Conservation (phyloP, 1,139 yeast genomes). For the Yamadazyma triangularis region DNA sequence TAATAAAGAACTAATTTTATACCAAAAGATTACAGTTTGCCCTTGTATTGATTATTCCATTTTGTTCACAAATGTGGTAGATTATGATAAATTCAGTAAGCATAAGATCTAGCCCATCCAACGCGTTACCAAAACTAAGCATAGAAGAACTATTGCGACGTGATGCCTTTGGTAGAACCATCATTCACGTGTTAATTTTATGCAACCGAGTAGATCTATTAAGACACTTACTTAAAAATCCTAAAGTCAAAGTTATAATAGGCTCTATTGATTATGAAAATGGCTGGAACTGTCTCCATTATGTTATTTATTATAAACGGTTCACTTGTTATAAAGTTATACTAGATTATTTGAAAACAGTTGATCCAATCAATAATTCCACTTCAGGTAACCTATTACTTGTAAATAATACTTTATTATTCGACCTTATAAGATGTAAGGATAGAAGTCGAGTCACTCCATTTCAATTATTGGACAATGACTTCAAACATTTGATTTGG, state of each 20-base stretch:
- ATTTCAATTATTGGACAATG: conserved; percentile 49
- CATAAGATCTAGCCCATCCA: conserved; percentile 8
- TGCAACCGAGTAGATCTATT: conserved; percentile 48
- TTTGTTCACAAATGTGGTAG: conserved; percentile 13
- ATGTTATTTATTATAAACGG: conserved; percentile 57
- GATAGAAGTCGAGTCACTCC: conserved; percentile 71
- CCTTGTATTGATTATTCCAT: background rate
- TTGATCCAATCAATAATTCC: conserved; percentile 6
- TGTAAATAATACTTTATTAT: conserved; percentile 18
- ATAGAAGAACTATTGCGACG: conserved; percentile 44
- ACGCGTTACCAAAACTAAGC: conserved; percentile 26
- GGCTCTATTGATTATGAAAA: conserved; percentile 62
- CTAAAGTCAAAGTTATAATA: conserved; percentile 33
- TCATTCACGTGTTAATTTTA: conserved; percentile 55
- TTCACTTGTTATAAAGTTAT: conserved; percentile 52
- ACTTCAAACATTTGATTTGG: conserved; percentile 37
- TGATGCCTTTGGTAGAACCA: conserved; percentile 73
- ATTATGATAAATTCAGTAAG: conserved; percentile 11
- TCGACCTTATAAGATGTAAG: conserved; percentile 47
- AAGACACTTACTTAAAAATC: conserved; percentile 42
- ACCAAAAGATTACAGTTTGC: too few relatives aligned
- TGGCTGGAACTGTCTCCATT: conserved; percentile 82
- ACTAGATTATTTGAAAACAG: conserved; percentile 27
- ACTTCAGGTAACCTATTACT: conserved; percentile 15
- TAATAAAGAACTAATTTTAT: background rate